Base-by-base conservation (phyloP, 202 grass and related monocot genomes). In the Saccharum hybrid region DNA sequence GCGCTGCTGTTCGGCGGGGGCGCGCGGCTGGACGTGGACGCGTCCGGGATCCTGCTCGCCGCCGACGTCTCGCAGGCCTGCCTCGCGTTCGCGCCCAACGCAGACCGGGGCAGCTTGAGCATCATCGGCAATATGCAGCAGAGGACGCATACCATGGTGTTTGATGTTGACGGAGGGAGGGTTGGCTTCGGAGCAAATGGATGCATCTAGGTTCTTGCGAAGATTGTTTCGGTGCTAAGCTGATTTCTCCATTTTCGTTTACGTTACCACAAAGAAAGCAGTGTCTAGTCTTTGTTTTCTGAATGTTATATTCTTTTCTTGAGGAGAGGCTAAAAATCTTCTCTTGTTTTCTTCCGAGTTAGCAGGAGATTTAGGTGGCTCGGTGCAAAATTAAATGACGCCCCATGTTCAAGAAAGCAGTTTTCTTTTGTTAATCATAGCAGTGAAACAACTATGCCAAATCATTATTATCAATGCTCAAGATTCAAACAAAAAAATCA, bases 1-100 rank as follows among this genome's bases (percentile, higher is more conserved):
- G 77, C 68, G 5, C 49, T 90, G 26, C 8, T 34, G 19, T 88
- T 88, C 68, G 14, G 8, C 15, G 79, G 79, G 16, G 74, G 69
- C n/a, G 51, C 57, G 2, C 43, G 42, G 2, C 30, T 88, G 1
- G 63, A 80, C 13, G 63, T 90, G 0, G 82, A 90, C 28, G 34
- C 48, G 21, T 71, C 37, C 30, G 91, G 76, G 34, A 79, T 36
- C n/a, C 75, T 46, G 31, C 5, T 10, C 9, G 0, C 5, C 31
- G 48, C 16, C n/a, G 72, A 59, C 54, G 19, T 22, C 19, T 59
- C 19, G 31, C 72, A 19, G 54, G 72, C 31, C n/a, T 75, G 48
- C 19, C 19, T 59, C 54, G 72, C 72, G 4, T 75, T 75, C 18
- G 2, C 10, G 30, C 31, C 46, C 9, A 11, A 21, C 19, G 19